Evolutionary conservation across 345 rosid genomes (phyloP).

Genomic region (Firmiana major): DNA sequence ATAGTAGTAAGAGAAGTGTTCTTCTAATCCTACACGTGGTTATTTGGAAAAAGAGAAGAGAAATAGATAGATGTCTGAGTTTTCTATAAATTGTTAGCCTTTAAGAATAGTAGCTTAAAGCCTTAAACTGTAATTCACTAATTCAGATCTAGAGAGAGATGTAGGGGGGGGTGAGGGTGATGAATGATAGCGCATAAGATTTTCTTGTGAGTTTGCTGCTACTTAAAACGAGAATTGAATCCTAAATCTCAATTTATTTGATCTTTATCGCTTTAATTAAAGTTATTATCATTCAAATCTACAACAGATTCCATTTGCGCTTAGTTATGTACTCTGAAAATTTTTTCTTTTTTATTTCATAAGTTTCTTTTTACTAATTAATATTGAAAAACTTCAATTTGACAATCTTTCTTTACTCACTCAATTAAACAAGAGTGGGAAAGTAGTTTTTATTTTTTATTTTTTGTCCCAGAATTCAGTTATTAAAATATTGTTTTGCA

Average conservation of each 20-base stretch:
- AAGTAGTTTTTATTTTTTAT: background rate
- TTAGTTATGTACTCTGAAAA: background rate
- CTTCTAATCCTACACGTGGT: background rate
- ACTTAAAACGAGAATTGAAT: background rate
- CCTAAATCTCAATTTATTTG: background rate
- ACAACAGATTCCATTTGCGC: background rate
- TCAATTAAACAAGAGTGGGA: background rate
- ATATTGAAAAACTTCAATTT: background rate
- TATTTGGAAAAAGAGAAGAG: background rate
- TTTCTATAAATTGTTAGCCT: background rate
- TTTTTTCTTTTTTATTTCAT: background rate
- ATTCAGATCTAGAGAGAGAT: background rate
- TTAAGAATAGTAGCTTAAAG: background rate
- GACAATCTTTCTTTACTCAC: background rate
- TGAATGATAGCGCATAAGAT: background rate
- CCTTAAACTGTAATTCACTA: background rate
- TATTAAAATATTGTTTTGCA: background rate
- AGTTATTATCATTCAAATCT: background rate
- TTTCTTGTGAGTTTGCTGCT: background rate
- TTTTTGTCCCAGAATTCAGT: background rate
- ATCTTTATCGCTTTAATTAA: background rate
- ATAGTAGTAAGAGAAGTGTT: background rate
- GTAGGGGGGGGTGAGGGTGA: background rate
- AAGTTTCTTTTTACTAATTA: background rate
- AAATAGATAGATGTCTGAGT: background rate